phyloP scores from a whole-genome alignment of 1,284 basidiomycete species.

The Hypsizygus ulmarius region DNA sequence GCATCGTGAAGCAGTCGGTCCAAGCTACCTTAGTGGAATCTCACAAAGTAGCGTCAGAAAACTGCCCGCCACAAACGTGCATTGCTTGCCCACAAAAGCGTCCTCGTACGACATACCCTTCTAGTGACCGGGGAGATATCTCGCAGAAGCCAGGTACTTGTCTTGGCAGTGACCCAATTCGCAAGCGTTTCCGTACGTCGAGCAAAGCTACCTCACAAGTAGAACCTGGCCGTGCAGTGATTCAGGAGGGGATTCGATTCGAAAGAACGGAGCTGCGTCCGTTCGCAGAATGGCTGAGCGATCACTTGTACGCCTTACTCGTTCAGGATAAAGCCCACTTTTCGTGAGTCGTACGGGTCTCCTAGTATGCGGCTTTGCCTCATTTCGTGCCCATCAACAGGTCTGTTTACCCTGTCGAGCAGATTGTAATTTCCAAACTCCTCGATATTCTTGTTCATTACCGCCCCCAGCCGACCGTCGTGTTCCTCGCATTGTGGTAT shows the following conservation, averaged over 20 bases:
- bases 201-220: too few relatives aligned
- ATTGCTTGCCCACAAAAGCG: conserved; percentile 13
- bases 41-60: background rate
- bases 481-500: conserved; percentile 49
- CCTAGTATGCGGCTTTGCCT: background rate
- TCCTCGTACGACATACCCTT: conserved; percentile 8
- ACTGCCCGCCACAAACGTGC: background rate
- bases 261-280: conserved; percentile 4
- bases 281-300: conserved; percentile 16
- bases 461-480: conserved; percentile 14
- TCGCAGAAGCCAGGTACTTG: background rate
- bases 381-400: background rate
- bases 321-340: background rate
- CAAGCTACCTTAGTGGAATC: background rate
- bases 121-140: background rate
- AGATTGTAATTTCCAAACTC: conserved; percentile 1
- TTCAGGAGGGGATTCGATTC: background rate
- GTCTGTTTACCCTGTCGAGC: too few relatives aligned
- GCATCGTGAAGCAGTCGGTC: too few relatives aligned
- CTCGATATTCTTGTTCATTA: conserved; percentile 15
- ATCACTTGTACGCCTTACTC: conserved; percentile 9
- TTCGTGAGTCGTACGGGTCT: conserved; percentile 1
- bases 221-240: too few relatives aligned
- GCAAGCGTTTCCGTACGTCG: background rate
- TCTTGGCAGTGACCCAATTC: background rate